Evolutionary conservation across 495 filamentous ascomycete species (phyloP).

Genomic region (Penicillium bovifimosum): DNA sequence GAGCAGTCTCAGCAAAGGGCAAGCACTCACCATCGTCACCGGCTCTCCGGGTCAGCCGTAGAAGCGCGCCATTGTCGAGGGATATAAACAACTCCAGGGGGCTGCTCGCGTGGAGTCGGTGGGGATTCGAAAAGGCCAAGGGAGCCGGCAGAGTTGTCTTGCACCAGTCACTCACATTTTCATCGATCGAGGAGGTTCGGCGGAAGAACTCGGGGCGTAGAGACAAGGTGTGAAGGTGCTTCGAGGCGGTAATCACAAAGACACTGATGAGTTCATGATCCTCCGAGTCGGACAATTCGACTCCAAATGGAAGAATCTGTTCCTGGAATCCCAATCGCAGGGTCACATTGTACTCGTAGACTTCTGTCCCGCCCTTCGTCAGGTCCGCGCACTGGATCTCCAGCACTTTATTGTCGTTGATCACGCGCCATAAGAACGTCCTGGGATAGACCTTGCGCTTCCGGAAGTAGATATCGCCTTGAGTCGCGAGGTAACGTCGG

Average conservation of each 20-base stretch:
- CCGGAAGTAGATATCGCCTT: slow-evolving; percentile 81
- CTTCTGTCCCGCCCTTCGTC: slow-evolving; percentile 57
- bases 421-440: slow-evolving; percentile 82
- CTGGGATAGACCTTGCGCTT: slow-evolving; percentile 67
- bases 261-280: slow-evolving; percentile 73
- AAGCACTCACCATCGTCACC: slow-evolving; percentile 56
- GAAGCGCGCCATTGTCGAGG: slow-evolving; percentile 73
- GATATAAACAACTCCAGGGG: slow-evolving; percentile 70
- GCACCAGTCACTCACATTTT: slow-evolving; percentile 68
- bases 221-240: slow-evolving; percentile 73
- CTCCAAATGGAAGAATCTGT: slow-evolving; percentile 63
- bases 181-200: slow-evolving; percentile 58
- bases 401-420: slow-evolving; percentile 73
- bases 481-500: slow-evolving; percentile 63
- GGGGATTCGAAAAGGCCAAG: slow-evolving; percentile 71
- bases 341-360: slow-evolving; percentile 62
- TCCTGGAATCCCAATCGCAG: slow-evolving; percentile 72
- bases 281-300: slow-evolving; percentile 74
- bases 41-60: slow-evolving; percentile 62
- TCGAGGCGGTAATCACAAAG: slow-evolving; percentile 71
- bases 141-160: slow-evolving; percentile 64
- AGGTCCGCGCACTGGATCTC: slow-evolving; percentile 81
- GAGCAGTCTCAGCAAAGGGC: slow-evolving; percentile 4
- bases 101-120: slow-evolving; percentile 70
- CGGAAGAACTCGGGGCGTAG: slow-evolving; percentile 78